Percentiles rank a stretch among this genome's conserved stretches.
These are phyloP conservation scores for Gossypium laxum DNA, from an alignment of 441 rosid genomes.

Conservation along the genomic window DNA sequence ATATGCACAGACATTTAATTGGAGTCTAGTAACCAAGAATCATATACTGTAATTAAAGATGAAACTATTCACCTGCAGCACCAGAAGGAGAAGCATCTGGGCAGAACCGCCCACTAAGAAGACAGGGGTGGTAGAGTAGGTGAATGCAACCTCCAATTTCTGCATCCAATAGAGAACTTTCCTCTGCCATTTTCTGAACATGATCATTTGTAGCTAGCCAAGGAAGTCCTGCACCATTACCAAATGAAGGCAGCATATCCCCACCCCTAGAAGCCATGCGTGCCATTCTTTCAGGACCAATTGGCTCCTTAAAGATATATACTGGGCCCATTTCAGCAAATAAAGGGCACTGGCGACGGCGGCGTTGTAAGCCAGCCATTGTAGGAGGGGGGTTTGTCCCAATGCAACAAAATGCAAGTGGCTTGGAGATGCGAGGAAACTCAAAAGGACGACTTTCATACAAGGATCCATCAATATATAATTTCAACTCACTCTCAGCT, in stretches of 20 bases:
- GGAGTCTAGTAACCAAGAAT: background rate
- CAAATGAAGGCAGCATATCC: conserved; percentile 82
- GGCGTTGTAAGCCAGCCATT: conserved; percentile 95
- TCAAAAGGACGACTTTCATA: conserved; percentile 93
- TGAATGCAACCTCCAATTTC: conserved; percentile 82
- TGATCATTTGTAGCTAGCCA: conserved; percentile 81
- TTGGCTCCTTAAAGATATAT: conserved; percentile 89
- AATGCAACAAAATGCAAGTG: conserved; percentile 94
- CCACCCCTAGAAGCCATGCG: conserved; percentile 93
- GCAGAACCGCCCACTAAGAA: conserved; percentile 88
- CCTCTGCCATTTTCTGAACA: conserved; percentile 54
- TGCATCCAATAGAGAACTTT: conserved; percentile 74
- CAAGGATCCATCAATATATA: conserved; percentile 87
- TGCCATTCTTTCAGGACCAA: conserved; percentile 85
- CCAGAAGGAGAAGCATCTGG: conserved; percentile 96
- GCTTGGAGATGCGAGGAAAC: conserved; percentile 86
- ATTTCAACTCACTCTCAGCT: conserved; percentile 80
- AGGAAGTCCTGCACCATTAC: conserved; percentile 91
- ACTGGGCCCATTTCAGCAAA: conserved; percentile 99
- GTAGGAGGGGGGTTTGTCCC: conserved; percentile 99
- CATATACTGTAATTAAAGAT: background rate
- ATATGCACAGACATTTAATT: background rate
- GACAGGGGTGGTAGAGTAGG: conserved; percentile 82
- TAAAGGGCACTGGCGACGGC: conserved; percentile 92
- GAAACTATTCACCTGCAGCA: conserved; percentile 59